Evolutionary conservation across 495 filamentous ascomycete genomes (phyloP), one percentile per base, ranked within the genome.

Genomic region (Xanthoparmelia taractica): DNA sequence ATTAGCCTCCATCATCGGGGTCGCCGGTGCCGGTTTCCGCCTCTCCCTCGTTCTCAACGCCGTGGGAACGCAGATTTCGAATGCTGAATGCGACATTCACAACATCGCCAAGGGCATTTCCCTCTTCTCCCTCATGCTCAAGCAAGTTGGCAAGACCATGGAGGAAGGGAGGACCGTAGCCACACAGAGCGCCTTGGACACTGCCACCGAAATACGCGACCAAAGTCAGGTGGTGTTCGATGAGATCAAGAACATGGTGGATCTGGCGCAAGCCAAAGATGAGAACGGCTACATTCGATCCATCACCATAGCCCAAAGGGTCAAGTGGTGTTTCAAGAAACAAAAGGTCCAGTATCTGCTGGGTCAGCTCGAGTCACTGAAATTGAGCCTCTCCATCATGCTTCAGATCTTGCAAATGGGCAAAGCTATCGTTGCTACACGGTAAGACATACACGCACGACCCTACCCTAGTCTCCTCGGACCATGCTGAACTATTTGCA

Each of bases 311-410:
- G 71, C 70, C n/a, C 72, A 79, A 38, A 74, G 73, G 40, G 61
- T 77, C 52, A 77, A 75, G 40, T 77, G 75, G 72, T 79, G 74
- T 57, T 79, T 79, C 57, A 74, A 73, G 65, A 77, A 75, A 61
- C 72, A 75, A 52, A 74, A 76, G 57, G 73, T 78, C 43, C 74
- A 75, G 2, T 79, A 79, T 65, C 67, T 80, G 12, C 57, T 80
- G 50, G 77, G 75, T 13, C 76, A 78, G 38, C 65, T 80, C 10
- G 78, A 80, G 37, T 75, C 74, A 27, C 69, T 80, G 33, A 79
- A 79, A 56, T 65, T 79, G 57, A 78, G 74, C 55, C 61, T 80
- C 17, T 72, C 75, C 31, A 75, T 79, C 43, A 73, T 80, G 71
- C 40, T 73, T 18, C 76, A 73, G 34, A 70, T 76, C 8, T 56